A percentile compares a stretch with the other conserved stretches of the same genome.
Evolutionary conservation across 805 yeast species (phyloP).

Genomic region (Schwanniomyces occidentalis): DNA sequence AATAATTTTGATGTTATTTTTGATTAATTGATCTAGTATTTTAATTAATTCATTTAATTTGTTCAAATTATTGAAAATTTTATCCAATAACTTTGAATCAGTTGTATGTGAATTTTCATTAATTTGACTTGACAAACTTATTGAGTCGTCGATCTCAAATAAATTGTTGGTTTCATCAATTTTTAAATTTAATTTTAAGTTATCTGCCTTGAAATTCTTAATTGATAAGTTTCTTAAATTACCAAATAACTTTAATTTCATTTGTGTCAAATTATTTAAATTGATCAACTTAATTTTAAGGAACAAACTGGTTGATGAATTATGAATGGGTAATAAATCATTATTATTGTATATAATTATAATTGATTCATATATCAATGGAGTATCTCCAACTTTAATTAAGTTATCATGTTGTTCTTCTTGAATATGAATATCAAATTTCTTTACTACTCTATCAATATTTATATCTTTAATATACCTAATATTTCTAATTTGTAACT

Average conservation of each 20-base stretch:
- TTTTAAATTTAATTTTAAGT: constrained; percentile 19
- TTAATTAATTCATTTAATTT: constrained; percentile 32
- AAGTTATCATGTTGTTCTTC: constrained; percentile 4
- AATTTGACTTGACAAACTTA: constrained; percentile 25
- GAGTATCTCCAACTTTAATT: constrained; percentile 1
- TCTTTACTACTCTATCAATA: constrained; percentile 14
- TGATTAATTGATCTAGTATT: constrained; percentile 32
- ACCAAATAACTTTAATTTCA: constrained; percentile 28
- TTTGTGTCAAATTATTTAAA: constrained; percentile 18
- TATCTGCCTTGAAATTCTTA: constrained; percentile 17
- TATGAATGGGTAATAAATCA: constrained; percentile 31
- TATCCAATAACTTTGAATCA: constrained; percentile 19
- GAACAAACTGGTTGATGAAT: constrained; percentile 34
- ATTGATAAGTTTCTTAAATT: constrained; percentile 25
- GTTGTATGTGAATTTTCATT: constrained; percentile 14
- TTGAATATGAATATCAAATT: constrained; percentile 12
- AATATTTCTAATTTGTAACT: constrained; percentile 42
- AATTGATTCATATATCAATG: constrained; percentile 22
- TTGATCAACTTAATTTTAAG: constrained; percentile 27
- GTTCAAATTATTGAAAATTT: constrained; percentile 29
- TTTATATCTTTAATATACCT: constrained; percentile 30
- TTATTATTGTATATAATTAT: constrained; percentile 24
- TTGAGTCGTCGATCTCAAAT: constrained; percentile 30
- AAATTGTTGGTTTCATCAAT: constrained; percentile 20
- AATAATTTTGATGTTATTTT: constrained; percentile 25